Percentiles rank a stretch among this genome's conserved stretches.
phyloP scores from a whole-genome alignment of 208 protist genomes.

The Tritrichomonas foetus region DNA sequence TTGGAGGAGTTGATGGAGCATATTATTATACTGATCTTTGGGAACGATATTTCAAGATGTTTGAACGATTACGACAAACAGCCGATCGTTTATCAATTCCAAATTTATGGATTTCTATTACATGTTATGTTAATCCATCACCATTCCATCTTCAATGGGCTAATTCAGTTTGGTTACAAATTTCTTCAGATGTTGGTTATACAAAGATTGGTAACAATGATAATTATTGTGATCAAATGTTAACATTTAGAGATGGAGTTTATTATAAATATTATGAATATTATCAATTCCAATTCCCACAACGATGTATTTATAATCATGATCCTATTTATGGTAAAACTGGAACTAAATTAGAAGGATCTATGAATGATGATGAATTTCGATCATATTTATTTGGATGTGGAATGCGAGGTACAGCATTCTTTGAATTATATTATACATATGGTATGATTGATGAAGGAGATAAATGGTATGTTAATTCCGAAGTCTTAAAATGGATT shows the following conservation, averaged over 20 bases:
- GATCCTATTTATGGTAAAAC: slow-evolving; percentile 18
- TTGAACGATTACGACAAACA: background rate
- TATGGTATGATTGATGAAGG: background rate
- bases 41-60: background rate
- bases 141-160: slow-evolving; percentile 28
- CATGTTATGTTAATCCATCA: background rate
- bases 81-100: background rate
- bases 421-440: background rate
- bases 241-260: background rate
- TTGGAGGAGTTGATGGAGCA: background rate
- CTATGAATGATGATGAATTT: background rate
- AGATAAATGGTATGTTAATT: background rate
- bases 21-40: background rate
- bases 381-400: background rate
- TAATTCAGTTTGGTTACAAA: background rate
- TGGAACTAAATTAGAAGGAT: background rate
- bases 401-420: background rate
- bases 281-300: slow-evolving; percentile 8
- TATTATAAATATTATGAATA: background rate
- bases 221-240: background rate
- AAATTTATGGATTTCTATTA: background rate
- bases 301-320: background rate
- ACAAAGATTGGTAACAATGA: background rate
- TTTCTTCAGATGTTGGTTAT: background rate
- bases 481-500: background rate